These are phyloP conservation scores for Penicillium parvum DNA, from an alignment of 495 filamentous ascomycete species.

Conservation along the genomic window DNA sequence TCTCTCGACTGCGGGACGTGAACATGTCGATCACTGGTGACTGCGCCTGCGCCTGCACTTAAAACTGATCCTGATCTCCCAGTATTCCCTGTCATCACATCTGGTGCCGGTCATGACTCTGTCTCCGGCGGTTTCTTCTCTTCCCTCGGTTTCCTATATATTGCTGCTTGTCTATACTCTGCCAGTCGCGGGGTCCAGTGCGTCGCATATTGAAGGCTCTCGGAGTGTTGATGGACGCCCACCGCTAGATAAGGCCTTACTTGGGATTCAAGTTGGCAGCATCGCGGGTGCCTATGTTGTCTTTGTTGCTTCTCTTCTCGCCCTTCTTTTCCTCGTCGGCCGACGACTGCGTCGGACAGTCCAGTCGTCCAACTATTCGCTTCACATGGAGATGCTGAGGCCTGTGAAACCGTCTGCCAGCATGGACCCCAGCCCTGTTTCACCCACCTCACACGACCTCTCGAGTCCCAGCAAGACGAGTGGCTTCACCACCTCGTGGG, in stretches of 20 bases:
- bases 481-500: conserved; percentile 39
- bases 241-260: conserved; percentile 48
- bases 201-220: conserved; percentile 8
- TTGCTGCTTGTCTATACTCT: conserved; percentile 7
- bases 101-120: conserved; percentile 20
- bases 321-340: conserved; percentile 61
- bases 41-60: conserved; percentile 16
- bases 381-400: conserved; percentile 62
- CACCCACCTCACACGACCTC: conserved; percentile 34
- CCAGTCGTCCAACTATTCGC: conserved; percentile 45
- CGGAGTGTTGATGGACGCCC: conserved; percentile 6
- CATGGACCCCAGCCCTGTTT: conserved; percentile 47
- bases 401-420: conserved; percentile 46
- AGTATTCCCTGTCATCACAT: conserved; percentile 12
- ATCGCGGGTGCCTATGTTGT: conserved; percentile 77
- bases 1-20: conserved; percentile 7
- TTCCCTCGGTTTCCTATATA: conserved; percentile 6
- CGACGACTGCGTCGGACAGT: conserved; percentile 53
- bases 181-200: conserved; percentile 9
- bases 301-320: conserved; percentile 63
- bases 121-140: conserved; percentile 2
- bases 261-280: conserved; percentile 71
- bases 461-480: conserved; percentile 38
- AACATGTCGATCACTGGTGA: conserved; percentile 22
- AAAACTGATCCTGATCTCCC: conserved; percentile 10